Evolutionary conservation across 2,329 filamentous ascomycete species (phyloP).

Genomic region (Verticillium klebahnii): DNA sequence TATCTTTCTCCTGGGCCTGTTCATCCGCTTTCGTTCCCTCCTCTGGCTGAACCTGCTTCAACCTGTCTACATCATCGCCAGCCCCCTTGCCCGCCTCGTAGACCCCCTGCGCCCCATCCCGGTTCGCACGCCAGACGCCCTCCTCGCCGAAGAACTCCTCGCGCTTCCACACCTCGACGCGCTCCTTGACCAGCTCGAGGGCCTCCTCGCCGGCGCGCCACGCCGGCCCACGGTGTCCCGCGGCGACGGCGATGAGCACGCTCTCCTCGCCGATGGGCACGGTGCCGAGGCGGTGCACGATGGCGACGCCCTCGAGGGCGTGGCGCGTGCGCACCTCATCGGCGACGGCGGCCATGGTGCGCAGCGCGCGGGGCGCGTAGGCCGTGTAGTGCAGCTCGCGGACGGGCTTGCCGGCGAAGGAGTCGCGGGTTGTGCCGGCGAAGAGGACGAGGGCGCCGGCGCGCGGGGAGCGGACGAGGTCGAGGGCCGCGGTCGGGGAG

Average conservation of each 20-base stretch:
- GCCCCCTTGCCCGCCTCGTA: neutral
- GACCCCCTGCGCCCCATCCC: conserved; percentile 50
- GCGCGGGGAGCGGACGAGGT: conserved; percentile 65
- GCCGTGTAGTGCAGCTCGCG: conserved; percentile 71
- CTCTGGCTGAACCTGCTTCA: neutral
- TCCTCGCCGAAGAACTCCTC: conserved; percentile 80
- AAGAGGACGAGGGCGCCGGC: conserved; percentile 76
- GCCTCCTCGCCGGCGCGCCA: conserved; percentile 89
- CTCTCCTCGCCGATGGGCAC: conserved; percentile 92
- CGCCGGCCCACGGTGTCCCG: conserved; percentile 76
- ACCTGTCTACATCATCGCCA: neutral
- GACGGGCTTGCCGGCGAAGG: conserved; percentile 67
- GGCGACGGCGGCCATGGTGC: conserved; percentile 63
- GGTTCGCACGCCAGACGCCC: conserved; percentile 83
- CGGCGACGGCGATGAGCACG: conserved; percentile 81
- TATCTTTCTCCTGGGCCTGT: neutral
- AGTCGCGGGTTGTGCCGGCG: conserved; percentile 73
- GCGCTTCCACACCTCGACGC: conserved; percentile 92
- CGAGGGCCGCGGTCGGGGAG: conserved; percentile 52
- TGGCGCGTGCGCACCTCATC: conserved; percentile 48
- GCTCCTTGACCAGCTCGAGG: conserved; percentile 78
- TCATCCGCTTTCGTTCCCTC: neutral
- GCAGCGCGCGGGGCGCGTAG: conserved; percentile 66
- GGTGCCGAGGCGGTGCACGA: conserved; percentile 78
- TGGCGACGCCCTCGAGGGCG: conserved; percentile 65